A percentile compares a stretch with the other conserved stretches of the same genome.
Conservation (phyloP, 345 rosid genomes). For the Arabis alpina region DNA sequence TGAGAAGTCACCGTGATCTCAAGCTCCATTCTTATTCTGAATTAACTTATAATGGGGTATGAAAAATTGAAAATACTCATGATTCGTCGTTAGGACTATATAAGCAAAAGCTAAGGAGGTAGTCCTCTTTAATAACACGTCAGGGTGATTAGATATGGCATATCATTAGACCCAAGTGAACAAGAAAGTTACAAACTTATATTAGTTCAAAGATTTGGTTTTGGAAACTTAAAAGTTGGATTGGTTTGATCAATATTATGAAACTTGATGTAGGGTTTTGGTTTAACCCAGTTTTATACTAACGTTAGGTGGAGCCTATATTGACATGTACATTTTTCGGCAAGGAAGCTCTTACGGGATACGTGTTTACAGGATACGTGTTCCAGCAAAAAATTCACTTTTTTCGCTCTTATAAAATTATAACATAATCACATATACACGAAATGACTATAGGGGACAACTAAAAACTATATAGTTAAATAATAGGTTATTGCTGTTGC, state of each 20-base stretch:
- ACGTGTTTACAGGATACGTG: not conserved
- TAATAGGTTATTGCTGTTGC: too few species aligned
- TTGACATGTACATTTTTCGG: not conserved
- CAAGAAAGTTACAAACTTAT: conserved; percentile 15
- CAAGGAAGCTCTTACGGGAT: not conserved
- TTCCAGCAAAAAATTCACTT: conserved; percentile 15
- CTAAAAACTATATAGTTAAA: too few species aligned
- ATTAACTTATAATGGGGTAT: not conserved
- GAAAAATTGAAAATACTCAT: too few species aligned
- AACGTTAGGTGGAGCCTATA: conserved; percentile 21
- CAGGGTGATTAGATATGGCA: not conserved
- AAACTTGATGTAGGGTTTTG: conserved; percentile 21
- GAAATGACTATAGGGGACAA: too few species aligned
- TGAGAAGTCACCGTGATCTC: conserved; percentile 27
- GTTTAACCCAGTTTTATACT: conserved; percentile 10
- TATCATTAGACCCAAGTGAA: conserved; percentile 10
- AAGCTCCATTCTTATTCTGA: conserved; percentile 24
- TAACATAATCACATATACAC: too few species aligned
- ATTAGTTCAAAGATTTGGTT: conserved; percentile 21
- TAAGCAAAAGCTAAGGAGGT: not conserved
- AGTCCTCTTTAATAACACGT: not conserved
- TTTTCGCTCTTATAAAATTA: not conserved
- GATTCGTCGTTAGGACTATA: conserved; percentile 1
- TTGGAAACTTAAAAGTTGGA: not conserved
- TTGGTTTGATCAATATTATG: conserved; percentile 27